Percentiles rank a stretch among this genome's conserved stretches.
Evolutionary conservation across 306 rosid genomes (phyloP).

Genomic region (Castanea mollissima): DNA sequence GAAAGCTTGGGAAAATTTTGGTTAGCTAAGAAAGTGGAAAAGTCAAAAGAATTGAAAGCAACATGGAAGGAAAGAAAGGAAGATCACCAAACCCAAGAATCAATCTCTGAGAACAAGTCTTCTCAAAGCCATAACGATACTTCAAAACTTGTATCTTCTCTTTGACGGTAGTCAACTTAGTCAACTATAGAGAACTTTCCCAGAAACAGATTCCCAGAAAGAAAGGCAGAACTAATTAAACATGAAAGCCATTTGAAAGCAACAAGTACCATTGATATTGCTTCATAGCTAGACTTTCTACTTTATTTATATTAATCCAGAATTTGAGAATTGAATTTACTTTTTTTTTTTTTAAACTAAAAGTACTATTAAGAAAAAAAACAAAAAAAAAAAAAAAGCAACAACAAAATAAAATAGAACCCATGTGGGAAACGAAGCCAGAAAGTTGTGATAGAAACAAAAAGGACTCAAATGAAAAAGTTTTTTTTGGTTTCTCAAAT

Average conservation of each 20-base stretch:
- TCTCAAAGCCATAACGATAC: not conserved
- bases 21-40: not conserved
- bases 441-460: slow-evolving; percentile 25
- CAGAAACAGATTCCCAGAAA: slow-evolving; percentile 14
- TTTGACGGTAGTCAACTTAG: slow-evolving; percentile 28
- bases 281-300: not conserved
- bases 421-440: slow-evolving; percentile 28
- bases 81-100: not conserved
- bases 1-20: slow-evolving; percentile 21
- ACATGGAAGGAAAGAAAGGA: not conserved
- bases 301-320: not conserved
- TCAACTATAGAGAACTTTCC: slow-evolving; percentile 36
- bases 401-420: slow-evolving; percentile 13
- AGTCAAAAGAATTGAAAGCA: slow-evolving; percentile 12
- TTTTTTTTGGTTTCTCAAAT: not conserved
- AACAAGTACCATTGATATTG: not conserved
- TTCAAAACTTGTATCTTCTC: slow-evolving; percentile 11
- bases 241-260: slow-evolving; percentile 12
- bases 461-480: not conserved
- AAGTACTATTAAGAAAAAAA: not conserved
- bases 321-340: slow-evolving; percentile 1
- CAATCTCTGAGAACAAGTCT: not conserved
- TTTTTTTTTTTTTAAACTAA: no score
- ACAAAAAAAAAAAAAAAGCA: slow-evolving; percentile 4
- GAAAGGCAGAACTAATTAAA: not conserved